Conservation (phyloP, 2,329 filamentous ascomycete genomes). For the Calonectria pseudoreteaudii region DNA sequence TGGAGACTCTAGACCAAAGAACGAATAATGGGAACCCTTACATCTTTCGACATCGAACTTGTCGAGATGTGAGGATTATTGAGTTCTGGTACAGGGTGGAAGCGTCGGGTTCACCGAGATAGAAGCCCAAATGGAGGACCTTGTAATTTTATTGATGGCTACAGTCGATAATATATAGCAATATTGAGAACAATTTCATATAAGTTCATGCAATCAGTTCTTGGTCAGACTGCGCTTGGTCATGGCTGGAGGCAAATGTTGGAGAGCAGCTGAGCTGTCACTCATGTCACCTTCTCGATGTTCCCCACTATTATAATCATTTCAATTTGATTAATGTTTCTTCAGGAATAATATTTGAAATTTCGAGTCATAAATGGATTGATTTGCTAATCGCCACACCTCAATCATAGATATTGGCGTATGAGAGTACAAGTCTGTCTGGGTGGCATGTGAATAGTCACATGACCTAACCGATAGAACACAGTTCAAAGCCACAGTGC, state of each 20-base stretch:
- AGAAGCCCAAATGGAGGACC: not conserved
- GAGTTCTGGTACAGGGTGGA: not conserved
- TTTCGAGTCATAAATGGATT: not conserved
- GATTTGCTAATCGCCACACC: not conserved
- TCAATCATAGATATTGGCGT: not conserved
- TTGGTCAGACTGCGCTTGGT: not conserved
- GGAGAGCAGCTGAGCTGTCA: not conserved
- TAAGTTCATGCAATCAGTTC: not conserved
- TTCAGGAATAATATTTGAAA: not conserved
- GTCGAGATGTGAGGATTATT: not conserved
- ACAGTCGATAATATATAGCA: not conserved
- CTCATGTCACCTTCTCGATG: not conserved
- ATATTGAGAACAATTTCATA: not conserved
- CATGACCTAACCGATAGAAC: constrained; percentile 36
- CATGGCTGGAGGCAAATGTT: not conserved
- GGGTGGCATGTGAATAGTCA: constrained; percentile 28
- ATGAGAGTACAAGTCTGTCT: not conserved
- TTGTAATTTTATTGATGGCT: not conserved
- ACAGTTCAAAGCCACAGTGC: constrained; percentile 39
- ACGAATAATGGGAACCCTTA: not conserved
- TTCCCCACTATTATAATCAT: not conserved
- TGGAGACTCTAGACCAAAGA: not conserved
- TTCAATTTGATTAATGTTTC: not conserved
- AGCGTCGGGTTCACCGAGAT: not conserved
- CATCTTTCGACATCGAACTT: not conserved